These are phyloP conservation scores for Tilletiaria anomala DNA, from an alignment of 1,284 basidiomycete genomes.

Conservation along the genomic window DNA sequence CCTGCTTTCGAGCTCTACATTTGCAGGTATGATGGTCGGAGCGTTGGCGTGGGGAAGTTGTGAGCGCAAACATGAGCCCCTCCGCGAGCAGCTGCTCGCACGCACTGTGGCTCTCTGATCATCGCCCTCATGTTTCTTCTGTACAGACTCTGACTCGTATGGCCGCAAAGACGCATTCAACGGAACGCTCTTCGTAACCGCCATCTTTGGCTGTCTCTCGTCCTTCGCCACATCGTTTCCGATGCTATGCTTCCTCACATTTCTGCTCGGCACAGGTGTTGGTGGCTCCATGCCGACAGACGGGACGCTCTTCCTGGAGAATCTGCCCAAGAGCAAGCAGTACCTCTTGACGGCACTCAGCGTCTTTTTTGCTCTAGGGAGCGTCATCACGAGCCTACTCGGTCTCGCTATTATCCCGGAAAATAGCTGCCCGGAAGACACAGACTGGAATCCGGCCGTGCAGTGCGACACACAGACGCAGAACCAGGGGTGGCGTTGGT, in stretches of 20 bases:
- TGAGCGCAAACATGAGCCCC: conserved; percentile 2
- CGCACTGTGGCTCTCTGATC: not conserved
- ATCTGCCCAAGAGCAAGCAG: conserved; percentile 76
- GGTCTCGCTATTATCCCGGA: conserved; percentile 17
- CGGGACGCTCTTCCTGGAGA: conserved; percentile 82
- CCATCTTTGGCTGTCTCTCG: conserved; percentile 71
- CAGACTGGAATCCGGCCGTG: conserved; percentile 4
- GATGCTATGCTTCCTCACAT: conserved; percentile 61
- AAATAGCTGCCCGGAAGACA: conserved; percentile 2
- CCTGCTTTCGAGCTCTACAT: conserved; percentile 60
- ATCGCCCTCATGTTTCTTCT: not conserved
- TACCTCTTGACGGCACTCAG: conserved; percentile 89
- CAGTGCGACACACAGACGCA: too few species aligned
- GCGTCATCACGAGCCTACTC: conserved; percentile 14
- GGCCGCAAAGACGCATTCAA: conserved; percentile 84
- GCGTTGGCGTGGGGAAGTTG: conserved; percentile 47
- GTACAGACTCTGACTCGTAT: conserved; percentile 40
- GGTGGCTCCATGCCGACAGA: conserved; percentile 79
- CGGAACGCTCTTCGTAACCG: conserved; percentile 73
- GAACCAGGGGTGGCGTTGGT: too few species aligned
- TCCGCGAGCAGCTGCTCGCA: not conserved
- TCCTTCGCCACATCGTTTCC: conserved; percentile 61
- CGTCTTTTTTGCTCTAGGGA: conserved; percentile 49
- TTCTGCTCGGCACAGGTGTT: conserved; percentile 78
- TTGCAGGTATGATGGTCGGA: conserved; percentile 90